Evolutionary conservation across 495 filamentous ascomycete species (phyloP).

Genomic region (Tuber brumale): DNA sequence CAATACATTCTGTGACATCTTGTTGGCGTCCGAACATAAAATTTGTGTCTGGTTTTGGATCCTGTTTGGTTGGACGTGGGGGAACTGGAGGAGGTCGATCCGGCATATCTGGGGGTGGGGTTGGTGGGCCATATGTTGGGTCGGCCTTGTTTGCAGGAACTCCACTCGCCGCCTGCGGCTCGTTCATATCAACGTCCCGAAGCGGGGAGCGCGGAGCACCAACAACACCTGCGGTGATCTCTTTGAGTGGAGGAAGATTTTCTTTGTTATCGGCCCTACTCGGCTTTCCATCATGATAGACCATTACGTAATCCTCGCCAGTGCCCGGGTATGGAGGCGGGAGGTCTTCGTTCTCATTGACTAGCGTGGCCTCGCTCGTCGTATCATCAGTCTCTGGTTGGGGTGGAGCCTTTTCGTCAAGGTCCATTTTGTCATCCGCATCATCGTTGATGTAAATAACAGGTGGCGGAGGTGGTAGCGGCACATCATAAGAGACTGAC

Average conservation of each 20-base stretch:
- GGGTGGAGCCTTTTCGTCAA: constrained; percentile 22
- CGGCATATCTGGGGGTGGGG: constrained; percentile 33
- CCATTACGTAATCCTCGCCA: constrained; percentile 40
- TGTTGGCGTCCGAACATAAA: constrained; percentile 65
- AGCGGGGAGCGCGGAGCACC: constrained; percentile 27
- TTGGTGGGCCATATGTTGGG: constrained; percentile 21
- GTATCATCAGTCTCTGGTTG: constrained; percentile 30
- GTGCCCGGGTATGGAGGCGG: constrained; percentile 20
- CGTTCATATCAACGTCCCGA: constrained; percentile 24
- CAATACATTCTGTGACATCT: constrained; percentile 92
- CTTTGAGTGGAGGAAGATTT: constrained; percentile 43
- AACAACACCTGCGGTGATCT: constrained; percentile 8
- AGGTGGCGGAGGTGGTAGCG: constrained; percentile 9
- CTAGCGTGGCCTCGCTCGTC: constrained; percentile 52
- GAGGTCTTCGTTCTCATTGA: constrained; percentile 44
- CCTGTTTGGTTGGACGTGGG: constrained; percentile 43
- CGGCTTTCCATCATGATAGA: constrained; percentile 27
- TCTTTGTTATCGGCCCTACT: constrained; percentile 45
- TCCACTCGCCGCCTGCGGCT: constrained; percentile 7
- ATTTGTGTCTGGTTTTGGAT: constrained; percentile 49
- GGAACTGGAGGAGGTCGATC: constrained; percentile 47
- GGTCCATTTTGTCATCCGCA: constrained; percentile 41
- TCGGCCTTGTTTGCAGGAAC: constrained; percentile 8
- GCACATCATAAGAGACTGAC: constrained; percentile 34
- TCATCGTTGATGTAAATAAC: constrained; percentile 23